phyloP scores from a whole-genome alignment of 768 basidiomycete species.

The Serendipita sp. region DNA sequence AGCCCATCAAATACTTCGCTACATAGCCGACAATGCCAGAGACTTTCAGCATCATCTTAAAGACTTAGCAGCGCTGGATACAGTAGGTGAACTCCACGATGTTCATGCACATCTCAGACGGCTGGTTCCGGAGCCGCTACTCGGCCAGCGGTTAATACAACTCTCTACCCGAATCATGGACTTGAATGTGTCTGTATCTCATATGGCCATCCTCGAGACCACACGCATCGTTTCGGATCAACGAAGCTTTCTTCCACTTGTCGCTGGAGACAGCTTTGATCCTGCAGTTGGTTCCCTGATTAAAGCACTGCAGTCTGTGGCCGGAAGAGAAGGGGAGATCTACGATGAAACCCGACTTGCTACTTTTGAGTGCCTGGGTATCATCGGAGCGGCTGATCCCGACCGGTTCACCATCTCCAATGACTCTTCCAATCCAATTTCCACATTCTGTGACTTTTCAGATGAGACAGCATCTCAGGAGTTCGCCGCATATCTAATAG shows the following conservation, averaged over 20 bases:
- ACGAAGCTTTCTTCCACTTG: slow-evolving; percentile 37
- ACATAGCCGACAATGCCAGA: slow-evolving; percentile 47
- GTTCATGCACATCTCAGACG: slow-evolving; percentile 40
- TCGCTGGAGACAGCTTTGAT: slow-evolving; percentile 80
- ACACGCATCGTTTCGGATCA: slow-evolving; percentile 25
- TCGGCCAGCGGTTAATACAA: slow-evolving; percentile 10
- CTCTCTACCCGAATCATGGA: neutral
- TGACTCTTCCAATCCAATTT: slow-evolving; percentile 11
- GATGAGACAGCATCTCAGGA: slow-evolving; percentile 58
- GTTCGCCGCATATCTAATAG: slow-evolving; percentile 79
- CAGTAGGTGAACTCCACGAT: slow-evolving; percentile 61
- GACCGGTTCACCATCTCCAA: slow-evolving; percentile 66
- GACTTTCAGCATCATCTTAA: slow-evolving; percentile 37
- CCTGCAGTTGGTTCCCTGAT: slow-evolving; percentile 54
- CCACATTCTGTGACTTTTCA: slow-evolving; percentile 35
- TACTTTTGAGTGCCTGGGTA: slow-evolving; percentile 81
- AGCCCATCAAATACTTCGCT: slow-evolving; percentile 46
- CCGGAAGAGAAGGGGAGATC: slow-evolving; percentile 65
- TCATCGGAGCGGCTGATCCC: slow-evolving; percentile 87
- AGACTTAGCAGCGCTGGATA: slow-evolving; percentile 24
- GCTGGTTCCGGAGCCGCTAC: neutral
- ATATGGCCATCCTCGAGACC: slow-evolving; percentile 29
- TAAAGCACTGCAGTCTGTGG: slow-evolving; percentile 47
- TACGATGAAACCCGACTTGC: slow-evolving; percentile 50
- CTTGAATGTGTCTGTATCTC: slow-evolving; percentile 5